A percentile compares a stretch with the other conserved stretches of the same genome.
phyloP scores from a whole-genome alignment of 140 eudicot species.

The Senecio squalidus region DNA sequence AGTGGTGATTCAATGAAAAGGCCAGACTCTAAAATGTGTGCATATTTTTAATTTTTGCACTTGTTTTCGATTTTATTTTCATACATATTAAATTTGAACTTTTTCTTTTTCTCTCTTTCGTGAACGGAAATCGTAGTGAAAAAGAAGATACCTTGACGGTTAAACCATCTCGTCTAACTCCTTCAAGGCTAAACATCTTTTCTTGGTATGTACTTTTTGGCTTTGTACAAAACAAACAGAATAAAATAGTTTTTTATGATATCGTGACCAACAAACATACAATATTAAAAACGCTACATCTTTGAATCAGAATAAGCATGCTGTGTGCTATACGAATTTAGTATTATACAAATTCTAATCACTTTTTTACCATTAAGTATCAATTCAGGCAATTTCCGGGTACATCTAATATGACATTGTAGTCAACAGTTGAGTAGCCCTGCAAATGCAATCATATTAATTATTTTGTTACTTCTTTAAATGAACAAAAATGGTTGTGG shows the following conservation, averaged over 20 bases:
- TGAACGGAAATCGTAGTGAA: slow-evolving; percentile 16
- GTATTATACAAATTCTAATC: too few species aligned
- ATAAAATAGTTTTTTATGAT: not conserved
- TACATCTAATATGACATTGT: not conserved
- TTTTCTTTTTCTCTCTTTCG: not conserved
- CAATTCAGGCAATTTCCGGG: not conserved
- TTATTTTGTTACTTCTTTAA: too few species aligned
- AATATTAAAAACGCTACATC: not conserved
- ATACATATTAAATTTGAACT: slow-evolving; percentile 2
- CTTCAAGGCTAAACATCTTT: slow-evolving; percentile 29
- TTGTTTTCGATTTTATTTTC: not conserved
- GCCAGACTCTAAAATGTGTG: slow-evolving; percentile 28
- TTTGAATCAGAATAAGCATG: not conserved
- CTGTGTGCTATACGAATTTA: too few species aligned
- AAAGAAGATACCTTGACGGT: slow-evolving; percentile 18
- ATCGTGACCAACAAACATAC: too few species aligned
- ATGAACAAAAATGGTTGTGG: too few species aligned
- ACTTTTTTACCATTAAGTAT: not conserved
- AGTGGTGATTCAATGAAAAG: slow-evolving; percentile 7
- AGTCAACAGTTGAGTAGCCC: not conserved
- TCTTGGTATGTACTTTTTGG: slow-evolving; percentile 35
- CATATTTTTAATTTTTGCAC: not conserved
- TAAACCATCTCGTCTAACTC: slow-evolving; percentile 33
- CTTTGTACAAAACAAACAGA: not conserved
- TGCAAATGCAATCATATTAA: not conserved